These are phyloP conservation scores for Craspedostauros australis DNA, from an alignment of 108 stramenopile genomes.

Conservation along the genomic window DNA sequence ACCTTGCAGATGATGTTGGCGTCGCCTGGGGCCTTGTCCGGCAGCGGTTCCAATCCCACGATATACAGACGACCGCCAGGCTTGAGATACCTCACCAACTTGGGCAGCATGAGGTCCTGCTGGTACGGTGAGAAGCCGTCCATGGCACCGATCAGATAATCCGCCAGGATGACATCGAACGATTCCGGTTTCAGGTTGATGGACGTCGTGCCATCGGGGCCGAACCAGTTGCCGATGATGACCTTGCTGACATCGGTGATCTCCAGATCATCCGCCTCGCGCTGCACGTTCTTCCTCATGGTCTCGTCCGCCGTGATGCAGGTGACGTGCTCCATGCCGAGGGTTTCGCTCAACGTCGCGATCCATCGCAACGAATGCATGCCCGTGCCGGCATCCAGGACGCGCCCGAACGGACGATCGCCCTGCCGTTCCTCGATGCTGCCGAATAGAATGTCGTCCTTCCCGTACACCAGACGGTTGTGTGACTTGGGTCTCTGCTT, in stretches of 20 bases:
- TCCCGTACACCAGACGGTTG: slow-evolving; percentile 47
- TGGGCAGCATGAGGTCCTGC: slow-evolving; percentile 85
- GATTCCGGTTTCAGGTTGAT: slow-evolving; percentile 7
- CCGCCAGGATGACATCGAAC: slow-evolving; percentile 85
- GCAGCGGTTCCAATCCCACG: slow-evolving; percentile 89
- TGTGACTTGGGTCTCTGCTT: too few relatives aligned
- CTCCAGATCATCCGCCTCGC: slow-evolving; percentile 52
- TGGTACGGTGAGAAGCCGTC: slow-evolving; percentile 94
- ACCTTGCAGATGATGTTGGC: slow-evolving; percentile 85
- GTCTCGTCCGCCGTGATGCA: slow-evolving; percentile 84
- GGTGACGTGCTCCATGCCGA: slow-evolving; percentile 55
- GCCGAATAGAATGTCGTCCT: slow-evolving; percentile 75
- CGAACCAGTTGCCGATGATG: slow-evolving; percentile 89
- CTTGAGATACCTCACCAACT: slow-evolving; percentile 65
- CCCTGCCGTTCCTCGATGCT: slow-evolving; percentile 71
- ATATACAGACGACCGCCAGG: slow-evolving; percentile 90
- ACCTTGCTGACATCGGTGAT: slow-evolving; percentile 52
- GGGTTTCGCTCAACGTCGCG: slow-evolving; percentile 44
- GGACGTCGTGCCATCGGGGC: slow-evolving; percentile 14
- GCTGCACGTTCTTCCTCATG: slow-evolving; percentile 60
- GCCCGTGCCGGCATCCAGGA: slow-evolving; percentile 94
- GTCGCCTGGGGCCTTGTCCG: slow-evolving; percentile 48
- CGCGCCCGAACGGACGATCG: slow-evolving; percentile 53
- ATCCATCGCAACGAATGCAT: slow-evolving; percentile 91
- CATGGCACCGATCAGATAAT: slow-evolving; percentile 95